These are phyloP conservation scores for Hypomontagnella monticulosa DNA, from an alignment of 495 filamentous ascomycete genomes.

Conservation along the genomic window DNA sequence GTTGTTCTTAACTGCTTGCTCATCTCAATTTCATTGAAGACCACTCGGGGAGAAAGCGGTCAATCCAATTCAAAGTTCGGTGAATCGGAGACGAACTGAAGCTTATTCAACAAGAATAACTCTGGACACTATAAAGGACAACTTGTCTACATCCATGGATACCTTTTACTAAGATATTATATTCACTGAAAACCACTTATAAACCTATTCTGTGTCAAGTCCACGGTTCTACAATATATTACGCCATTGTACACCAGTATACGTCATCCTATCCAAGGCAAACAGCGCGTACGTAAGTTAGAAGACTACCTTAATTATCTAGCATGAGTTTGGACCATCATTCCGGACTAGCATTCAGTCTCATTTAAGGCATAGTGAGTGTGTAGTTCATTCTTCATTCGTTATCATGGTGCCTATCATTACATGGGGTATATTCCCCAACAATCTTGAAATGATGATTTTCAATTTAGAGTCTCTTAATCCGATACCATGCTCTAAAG, in stretches of 20 bases:
- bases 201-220: not conserved
- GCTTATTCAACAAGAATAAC: too few relatives aligned
- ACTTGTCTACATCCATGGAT: too few relatives aligned
- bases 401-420: too few relatives aligned
- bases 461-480: not conserved
- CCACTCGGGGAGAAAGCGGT: slow-evolving; percentile 26
- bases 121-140: too few relatives aligned
- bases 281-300: slow-evolving; percentile 2
- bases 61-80: slow-evolving; percentile 22
- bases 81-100: not conserved
- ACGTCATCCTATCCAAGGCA: slow-evolving; percentile 27
- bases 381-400: too few relatives aligned
- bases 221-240: not conserved
- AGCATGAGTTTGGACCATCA: too few relatives aligned
- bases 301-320: too few relatives aligned
- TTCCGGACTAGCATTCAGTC: too few relatives aligned
- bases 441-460: slow-evolving; percentile 8
- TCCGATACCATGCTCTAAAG: slow-evolving; percentile 8
- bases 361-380: too few relatives aligned
- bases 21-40: slow-evolving; percentile 32
- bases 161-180: too few relatives aligned
- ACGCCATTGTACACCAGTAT: slow-evolving; percentile 23
- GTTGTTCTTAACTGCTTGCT: slow-evolving; percentile 10
- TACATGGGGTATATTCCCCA: slow-evolving; percentile 17
- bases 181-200: too few relatives aligned